A percentile compares a stretch with the other conserved stretches of the same genome.
These are phyloP conservation scores for Cercospora berteroae DNA, from an alignment of 2,329 filamentous ascomycete species.

Conservation along the genomic window DNA sequence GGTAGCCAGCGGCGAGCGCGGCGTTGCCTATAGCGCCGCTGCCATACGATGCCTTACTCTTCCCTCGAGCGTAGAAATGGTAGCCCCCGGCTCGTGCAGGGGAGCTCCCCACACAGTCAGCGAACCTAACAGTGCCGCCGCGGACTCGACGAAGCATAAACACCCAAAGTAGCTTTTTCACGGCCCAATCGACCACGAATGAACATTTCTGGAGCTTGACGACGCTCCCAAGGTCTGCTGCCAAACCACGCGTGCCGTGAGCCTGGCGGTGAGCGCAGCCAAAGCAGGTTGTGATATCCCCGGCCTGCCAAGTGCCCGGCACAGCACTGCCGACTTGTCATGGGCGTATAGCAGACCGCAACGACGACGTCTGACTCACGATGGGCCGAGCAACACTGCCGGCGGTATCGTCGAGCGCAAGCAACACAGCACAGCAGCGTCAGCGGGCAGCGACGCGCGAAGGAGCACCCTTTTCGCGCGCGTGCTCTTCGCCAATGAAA, in stretches of 20 bases:
- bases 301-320: not conserved
- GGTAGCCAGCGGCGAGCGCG: constrained; percentile 3
- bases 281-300: constrained; percentile 8
- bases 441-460: not conserved
- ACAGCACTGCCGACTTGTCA: constrained; percentile 4
- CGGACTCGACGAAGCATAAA: not conserved
- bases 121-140: constrained; percentile 1
- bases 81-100: not conserved
- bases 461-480: not conserved
- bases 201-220: not conserved
- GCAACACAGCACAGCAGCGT: not conserved
- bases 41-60: not conserved
- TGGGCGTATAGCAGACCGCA: constrained; percentile 3
- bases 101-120: constrained; percentile 6
- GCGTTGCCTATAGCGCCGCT: not conserved
- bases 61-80: not conserved
- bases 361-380: not conserved
- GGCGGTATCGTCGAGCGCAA: not conserved
- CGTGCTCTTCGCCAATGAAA: constrained; percentile 7
- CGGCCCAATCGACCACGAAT: constrained; percentile 2
- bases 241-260: not conserved
- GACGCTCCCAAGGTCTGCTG: not conserved
- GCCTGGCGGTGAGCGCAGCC: not conserved
- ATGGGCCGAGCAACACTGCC: constrained; percentile 4
- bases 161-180: not conserved